Base-by-base conservation (phyloP, 2,329 filamentous ascomycete genomes). In the Aureobasidium pullulans region DNA sequence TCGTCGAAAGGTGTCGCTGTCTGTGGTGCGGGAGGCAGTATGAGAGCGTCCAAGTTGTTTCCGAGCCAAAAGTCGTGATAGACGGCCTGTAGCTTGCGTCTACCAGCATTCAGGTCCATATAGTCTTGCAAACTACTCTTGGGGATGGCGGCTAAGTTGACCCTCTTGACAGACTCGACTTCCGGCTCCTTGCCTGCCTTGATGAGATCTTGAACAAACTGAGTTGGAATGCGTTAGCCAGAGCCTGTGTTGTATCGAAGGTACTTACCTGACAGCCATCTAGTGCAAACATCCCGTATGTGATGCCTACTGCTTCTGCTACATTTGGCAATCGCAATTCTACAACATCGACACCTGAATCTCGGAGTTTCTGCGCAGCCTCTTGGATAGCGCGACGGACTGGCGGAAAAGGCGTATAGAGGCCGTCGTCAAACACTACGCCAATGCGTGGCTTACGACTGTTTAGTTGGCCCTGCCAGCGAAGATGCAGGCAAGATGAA, bases 401-500 rank as follows among this genome's bases (percentile, higher is more conserved):
- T 3, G 64, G 65, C 4, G 65, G 64, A 48, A 60, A 64, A 4
- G 62, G 63, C 9, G 65, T 66, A 32, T 48, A 65, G 15, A 63
- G 34, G 6, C 65, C 65, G 37, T 67, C 64, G 40, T 66, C 60
- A 29, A 54, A 46, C 6, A 61, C 64, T 16, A 68, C 36, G 2
- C 63, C 67, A 48, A 68, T 64, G 9, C 63, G 54, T 5, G 66
- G 61, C 44, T 59, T 63, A 2, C 57, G 44, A 29, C 48, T 61
- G 23, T 39, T 28, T 1, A 62, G 61, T 28, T 65, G 60, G 15
- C 61, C 50, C 6, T 60, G 37, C 83, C 84, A 87, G 0, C 82
- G 79, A 28, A 86, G 77, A 0, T 83, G 83, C 1, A 85, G 65
- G 43, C 84, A 79, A n/a, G 78, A 78, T 0, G 83, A 77, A 60